Base-by-base conservation (phyloP, 116 monocot species). In the Papilionanthe hybrid region DNA sequence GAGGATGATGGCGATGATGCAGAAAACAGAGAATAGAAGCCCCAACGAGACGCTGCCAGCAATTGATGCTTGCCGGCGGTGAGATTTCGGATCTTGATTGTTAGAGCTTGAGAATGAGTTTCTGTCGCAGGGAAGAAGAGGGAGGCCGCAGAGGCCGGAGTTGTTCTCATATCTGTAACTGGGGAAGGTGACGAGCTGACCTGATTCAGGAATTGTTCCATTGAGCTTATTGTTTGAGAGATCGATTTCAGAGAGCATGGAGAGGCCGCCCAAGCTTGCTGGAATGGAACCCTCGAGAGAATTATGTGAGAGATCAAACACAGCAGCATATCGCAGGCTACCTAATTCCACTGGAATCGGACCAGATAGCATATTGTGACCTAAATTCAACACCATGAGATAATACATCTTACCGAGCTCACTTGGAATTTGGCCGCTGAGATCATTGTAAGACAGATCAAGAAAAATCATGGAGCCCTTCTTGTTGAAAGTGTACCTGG, bases 381-480 rank as follows among this genome's bases (percentile, higher is more conserved):
- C 91, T 11, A 95, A 86, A 79, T 92, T 91, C 44, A 95, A 75
- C 72, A 95, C 81, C 84, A 80, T 84, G 78, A 92, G 80, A 75
- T 91, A 91, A 78, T 78, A 91, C 91, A 95, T 91, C 44, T 48
- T 78, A 9, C 92, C 92, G 4, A 95, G 67, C 75, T 91, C 89
- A 55, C 75, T 81, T 3, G 95, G 92, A 19, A 95, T 91, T 56
- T 68, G 48, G 3, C 92, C 92, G 2, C 42, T 18, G 7, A 95
- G 83, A n/a, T 75, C 68, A 56, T 95, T 92, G 84, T 91, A 95
- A 2, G 91, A 92, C 53, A 92, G 81, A 76, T 95, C 95, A 9
- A 95, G 83, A 79, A 92, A 95, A 78, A 92, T 89, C 84, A 92
- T 91, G 13, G 92, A 89, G 41, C 92, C 92, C 78, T 95, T 92